Conservation (phyloP, 352 stramenopile species). For the Discostella stelligera region DNA sequence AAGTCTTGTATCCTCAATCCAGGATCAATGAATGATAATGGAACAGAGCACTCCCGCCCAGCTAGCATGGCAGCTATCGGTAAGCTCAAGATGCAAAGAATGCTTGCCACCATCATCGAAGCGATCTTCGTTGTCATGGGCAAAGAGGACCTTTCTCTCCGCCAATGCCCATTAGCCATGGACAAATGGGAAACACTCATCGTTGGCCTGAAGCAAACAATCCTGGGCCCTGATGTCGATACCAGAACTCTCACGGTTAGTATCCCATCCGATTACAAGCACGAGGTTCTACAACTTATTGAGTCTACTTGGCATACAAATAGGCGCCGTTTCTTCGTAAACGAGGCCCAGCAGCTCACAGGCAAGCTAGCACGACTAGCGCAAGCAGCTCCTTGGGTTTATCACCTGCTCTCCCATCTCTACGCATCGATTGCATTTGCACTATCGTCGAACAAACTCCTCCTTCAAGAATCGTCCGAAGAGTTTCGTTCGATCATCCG, state of each 20-base stretch:
- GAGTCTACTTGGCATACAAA: constrained; percentile 1
- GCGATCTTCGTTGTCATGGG: constrained; percentile 38
- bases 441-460: background rate
- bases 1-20: background rate
- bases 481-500: constrained; percentile 7
- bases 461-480: constrained; percentile 9
- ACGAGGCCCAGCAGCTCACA: constrained; percentile 19
- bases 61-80: no score
- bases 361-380: constrained; percentile 24
- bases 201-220: constrained; percentile 20
- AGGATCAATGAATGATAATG: background rate
- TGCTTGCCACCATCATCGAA: constrained; percentile 32
- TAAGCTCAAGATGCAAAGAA: constrained; percentile 17
- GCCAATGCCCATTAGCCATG: constrained; percentile 28
- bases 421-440: constrained; percentile 29
- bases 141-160: background rate
- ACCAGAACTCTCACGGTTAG: constrained; percentile 17
- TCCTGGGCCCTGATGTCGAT: constrained; percentile 34
- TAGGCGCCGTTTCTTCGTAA: constrained; percentile 12
- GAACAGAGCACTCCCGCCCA: no score
- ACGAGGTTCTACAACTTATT: constrained; percentile 1
- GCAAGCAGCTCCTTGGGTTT: constrained; percentile 20
- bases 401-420: constrained; percentile 29
- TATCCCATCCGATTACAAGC: constrained; percentile 24
- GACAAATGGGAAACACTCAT: constrained; percentile 39